Percentiles rank a stretch among this genome's conserved stretches.
Conservation (phyloP, 2,329 filamentous ascomycete species). For the Fusarium virguliforme region DNA sequence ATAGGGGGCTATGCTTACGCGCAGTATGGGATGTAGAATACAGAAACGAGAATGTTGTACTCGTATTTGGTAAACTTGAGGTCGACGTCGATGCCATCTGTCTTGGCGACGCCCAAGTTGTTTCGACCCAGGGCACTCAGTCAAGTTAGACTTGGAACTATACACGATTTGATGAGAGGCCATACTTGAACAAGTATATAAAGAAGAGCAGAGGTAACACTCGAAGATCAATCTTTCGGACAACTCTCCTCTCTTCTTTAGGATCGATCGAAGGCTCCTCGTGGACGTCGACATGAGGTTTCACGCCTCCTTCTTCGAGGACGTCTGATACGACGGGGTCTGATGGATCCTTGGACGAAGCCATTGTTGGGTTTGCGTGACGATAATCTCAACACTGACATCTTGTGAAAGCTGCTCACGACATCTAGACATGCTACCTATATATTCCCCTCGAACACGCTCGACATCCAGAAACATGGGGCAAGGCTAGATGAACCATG, state of each 20-base stretch:
- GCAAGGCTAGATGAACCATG: not conserved
- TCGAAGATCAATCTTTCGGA: conserved; percentile 7
- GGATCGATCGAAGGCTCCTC: conserved; percentile 2
- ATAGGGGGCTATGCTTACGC: not conserved
- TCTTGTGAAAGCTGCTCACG: not conserved
- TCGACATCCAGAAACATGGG: conserved; percentile 1
- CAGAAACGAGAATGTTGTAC: not conserved
- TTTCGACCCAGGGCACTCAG: not conserved
- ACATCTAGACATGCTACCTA: conserved; percentile 2
- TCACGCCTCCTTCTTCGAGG: conserved; percentile 7
- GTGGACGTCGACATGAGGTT: not conserved
- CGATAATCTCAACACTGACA: not conserved
- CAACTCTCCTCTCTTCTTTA: not conserved
- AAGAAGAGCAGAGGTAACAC: not conserved
- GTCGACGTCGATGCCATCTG: not conserved
- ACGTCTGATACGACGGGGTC: not conserved
- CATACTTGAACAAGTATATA: conserved; percentile 8
- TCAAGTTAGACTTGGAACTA: not conserved
- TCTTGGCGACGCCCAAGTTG: conserved; percentile 3
- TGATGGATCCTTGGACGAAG: not conserved
- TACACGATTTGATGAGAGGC: no score
- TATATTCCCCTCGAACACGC: not conserved
- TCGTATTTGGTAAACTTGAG: not conserved
- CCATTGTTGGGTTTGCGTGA: not conserved
- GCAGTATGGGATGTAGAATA: conserved; percentile 8